phyloP scores from a whole-genome alignment of 2,329 filamentous ascomycete species.

The Claviceps pusilla region DNA sequence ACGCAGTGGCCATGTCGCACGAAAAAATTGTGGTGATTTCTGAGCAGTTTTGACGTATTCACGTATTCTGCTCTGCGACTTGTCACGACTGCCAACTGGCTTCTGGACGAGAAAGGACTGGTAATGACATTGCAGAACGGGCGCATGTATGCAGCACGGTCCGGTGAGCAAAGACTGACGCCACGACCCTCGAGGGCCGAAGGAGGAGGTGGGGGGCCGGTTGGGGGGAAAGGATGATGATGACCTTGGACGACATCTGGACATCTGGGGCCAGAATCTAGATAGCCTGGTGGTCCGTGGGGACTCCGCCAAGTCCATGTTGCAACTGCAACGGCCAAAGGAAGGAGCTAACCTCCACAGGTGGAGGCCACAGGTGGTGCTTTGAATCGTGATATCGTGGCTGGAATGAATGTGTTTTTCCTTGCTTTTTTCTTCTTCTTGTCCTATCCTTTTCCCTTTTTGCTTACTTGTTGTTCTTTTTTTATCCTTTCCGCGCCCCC shows the following conservation, averaged over 20 bases:
- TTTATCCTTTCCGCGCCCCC: no score
- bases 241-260: no score
- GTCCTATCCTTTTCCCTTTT: no score
- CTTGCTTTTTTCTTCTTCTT: neutral
- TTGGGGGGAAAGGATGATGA: no score
- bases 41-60: no score
- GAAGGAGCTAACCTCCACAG: neutral
- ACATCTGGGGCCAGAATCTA: no score
- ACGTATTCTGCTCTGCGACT: no score
- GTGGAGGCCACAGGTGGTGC: neutral
- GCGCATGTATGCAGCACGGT: neutral
- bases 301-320: neutral
- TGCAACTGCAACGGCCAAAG: neutral
- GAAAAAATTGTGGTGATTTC: no score
- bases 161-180: neutral
- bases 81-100: no score
- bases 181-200: neutral
- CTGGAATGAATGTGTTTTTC: neutral
- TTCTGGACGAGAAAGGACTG: neutral
- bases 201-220: neutral
- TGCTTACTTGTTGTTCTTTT: no score
- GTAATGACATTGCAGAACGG: neutral
- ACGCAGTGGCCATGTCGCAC: no score
- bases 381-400: neutral
- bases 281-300: no score